Base-by-base conservation (phyloP, 2,329 filamentous ascomycete genomes). In the Xylariales sp. region DNA sequence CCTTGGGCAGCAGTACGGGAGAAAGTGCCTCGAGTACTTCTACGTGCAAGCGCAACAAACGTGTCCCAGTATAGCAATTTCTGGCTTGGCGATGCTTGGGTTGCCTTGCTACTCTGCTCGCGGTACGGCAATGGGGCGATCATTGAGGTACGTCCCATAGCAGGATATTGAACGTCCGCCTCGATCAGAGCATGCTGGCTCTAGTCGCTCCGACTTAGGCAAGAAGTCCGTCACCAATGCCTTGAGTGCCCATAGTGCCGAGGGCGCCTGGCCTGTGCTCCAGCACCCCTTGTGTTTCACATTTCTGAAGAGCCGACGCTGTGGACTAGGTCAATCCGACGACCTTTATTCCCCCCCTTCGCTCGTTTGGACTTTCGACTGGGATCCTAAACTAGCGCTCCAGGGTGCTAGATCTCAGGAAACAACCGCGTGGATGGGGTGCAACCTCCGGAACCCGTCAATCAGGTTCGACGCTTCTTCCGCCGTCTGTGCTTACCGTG, bases 251-350 rank as follows among this genome's bases (percentile, higher is more conserved):
- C n/a, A 35, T 11, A n/a, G 21, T 31, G 17, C 30, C 28, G 28
- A 23, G 5, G 35, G 18, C 20, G 35, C 28, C 31, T 38, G 35
- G 35, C 35, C 35, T n/a, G 35, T 38, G 35, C 35, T 38, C 20
- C 16, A n/a, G 18, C 18, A 13, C 28, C 17, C n/a, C 15, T 31
- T 19, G 20, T 38, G 35, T 38, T 38, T 38, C 35, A 38, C n/a
- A 27, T 31, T 30, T 38, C 35, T 27, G 35, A 24, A 37, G 24
- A 24, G 34, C 34, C 21, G 29, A 19, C 28, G 24, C 20, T 37
- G 24, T 20, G 13, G 17, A 17, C 19, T n/a, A 16, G 15, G 28
- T 15, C 35, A 20, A 28, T 19, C 16, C 12, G 18, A 21, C 8
- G 19, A 31, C 5, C n/a, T 38, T 17, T 19, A 23, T 16, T 31